A percentile compares a stretch with the other conserved stretches of the same genome.
Conservation (phyloP, 176 grass and related monocot genomes). For the Echinochloa phyllopogon region DNA sequence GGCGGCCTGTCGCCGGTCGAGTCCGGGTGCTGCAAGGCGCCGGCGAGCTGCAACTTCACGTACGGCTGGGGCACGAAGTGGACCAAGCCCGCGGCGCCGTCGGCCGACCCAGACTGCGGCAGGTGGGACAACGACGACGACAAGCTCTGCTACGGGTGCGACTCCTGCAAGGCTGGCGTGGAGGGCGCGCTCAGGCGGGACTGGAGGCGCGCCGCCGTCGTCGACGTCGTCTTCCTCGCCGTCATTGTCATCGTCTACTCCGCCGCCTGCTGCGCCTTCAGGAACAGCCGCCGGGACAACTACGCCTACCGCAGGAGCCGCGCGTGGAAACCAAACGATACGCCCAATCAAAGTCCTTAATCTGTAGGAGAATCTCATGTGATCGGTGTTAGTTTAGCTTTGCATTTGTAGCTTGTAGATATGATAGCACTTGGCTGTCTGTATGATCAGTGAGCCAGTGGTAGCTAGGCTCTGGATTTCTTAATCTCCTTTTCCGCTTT, state of each 20-base stretch:
- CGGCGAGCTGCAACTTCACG: conserved; percentile 58
- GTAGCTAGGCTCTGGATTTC: neutral
- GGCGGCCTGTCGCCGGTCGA: conserved; percentile 50
- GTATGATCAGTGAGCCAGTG: neutral
- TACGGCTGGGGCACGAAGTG: conserved; percentile 57
- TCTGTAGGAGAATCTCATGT: neutral
- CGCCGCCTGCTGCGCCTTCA: conserved; percentile 54
- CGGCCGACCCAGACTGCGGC: conserved; percentile 51
- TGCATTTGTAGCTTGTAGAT: neutral
- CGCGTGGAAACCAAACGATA: conserved; percentile 40
- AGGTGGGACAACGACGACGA: conserved; percentile 60
- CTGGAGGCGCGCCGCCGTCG: conserved; percentile 67
- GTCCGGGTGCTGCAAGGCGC: conserved; percentile 86
- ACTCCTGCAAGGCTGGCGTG: conserved; percentile 72
- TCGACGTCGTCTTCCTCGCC: conserved; percentile 62
- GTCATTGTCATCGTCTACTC: conserved; percentile 55
- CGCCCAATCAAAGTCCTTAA: neutral
- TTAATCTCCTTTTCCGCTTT: neutral
- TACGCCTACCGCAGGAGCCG: conserved; percentile 9
- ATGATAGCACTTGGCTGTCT: neutral
- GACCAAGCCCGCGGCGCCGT: neutral
- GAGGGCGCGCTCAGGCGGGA: conserved; percentile 49
- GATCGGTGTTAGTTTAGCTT: neutral
- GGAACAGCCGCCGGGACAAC: conserved; percentile 60
- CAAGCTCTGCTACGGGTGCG: conserved; percentile 64